Base-by-base conservation (phyloP, 768 basidiomycete species). In the Rhizopogon vulgaris region DNA sequence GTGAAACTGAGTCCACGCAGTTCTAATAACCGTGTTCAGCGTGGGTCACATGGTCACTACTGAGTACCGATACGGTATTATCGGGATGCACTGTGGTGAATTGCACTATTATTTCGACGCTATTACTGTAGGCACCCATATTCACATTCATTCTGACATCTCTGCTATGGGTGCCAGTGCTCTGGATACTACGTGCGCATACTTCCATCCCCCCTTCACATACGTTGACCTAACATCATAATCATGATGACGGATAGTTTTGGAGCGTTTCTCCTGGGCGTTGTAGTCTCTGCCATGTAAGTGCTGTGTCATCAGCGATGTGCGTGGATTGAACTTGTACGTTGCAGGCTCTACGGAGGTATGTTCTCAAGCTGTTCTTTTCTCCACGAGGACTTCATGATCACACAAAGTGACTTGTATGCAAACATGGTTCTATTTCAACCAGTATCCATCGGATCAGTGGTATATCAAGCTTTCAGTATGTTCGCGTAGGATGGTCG, bases 361-460 rank as follows among this genome's bases (percentile, higher is more conserved):
- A 51, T 9, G 68, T 60, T 39, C 1, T 27, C 27, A 12, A 2
- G 17, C 49, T n/a, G 9, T 17, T 22, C 17, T 0, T 25, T 12
- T n/a, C 32, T 12, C 14, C 14, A 9, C 28, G 22, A 38, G 5
- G 38, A 0, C 17, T 3, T 53, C 41, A 34, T 58, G 14, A 46
- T 22, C 12, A 1, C 2, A 22, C 18, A 32, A 40, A 84, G 82
- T 82, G 15, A 78, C 78, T 6, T 69, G 70, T 38, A 63, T 82
- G 27, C 82, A 84, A 60, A 71, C 73, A 1, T 80, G 73, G 71
- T 80, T 75, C 55, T 84, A 83, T 57, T 82, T 64, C 51, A 69
- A 65, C 12, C 73, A 51, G 2, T 70, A 82, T 58, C 74, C 78
- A 47, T 68, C 64, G 24, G 82, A 83, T 60, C 58, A 63, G 24